Base-by-base conservation (phyloP, 345 rosid genomes). In the Stellera chamaejasme region DNA sequence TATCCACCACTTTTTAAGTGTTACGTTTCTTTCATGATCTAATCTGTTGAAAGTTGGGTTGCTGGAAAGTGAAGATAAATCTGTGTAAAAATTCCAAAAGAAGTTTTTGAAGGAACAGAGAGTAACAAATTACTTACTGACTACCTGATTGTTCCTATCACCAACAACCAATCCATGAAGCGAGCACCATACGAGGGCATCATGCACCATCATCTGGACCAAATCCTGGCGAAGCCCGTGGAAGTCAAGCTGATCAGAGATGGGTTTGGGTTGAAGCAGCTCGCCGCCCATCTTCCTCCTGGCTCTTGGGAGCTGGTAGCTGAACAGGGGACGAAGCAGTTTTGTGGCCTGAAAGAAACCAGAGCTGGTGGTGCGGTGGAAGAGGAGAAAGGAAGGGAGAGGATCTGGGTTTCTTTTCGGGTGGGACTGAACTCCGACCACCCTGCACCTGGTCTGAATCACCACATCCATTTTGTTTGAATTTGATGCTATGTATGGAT, bases 171-270 rank as follows among this genome's bases (percentile, higher is more conserved):
- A 86, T 8, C 97, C 97, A 57, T 86, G 83, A 66, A 87, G 92
- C 54, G 97, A 87, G 70, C 84, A 63, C 97, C 97, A 87, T 39
- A 90, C 97, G 54, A 90, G 95, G 73, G 93, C 86, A 74, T 90
- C 97, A 50, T 76, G 79, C 54, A 79, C 82, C 78, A 90, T 63
- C 64, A 77, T 73, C 50, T 80, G 75, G 62, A 87, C 63, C 86
- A 87, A 73, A 23, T 64, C 77, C 19, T 79, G 75, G 55, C 77
- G 80, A 32, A 75, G 58, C 26, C 60, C 69, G 42, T 71, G 77
- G 53, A 86, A 58, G 79, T 70, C 79, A 19, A 19, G 23, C 23
- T 19, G 23, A 19, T 19, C 23, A 66, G 67, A 64, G 43, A 63
- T 32, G 65, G 81, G 64, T 13, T 28, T 46, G 0, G 53, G 11